A percentile compares a stretch with the other conserved stretches of the same genome.
phyloP scores from a whole-genome alignment of 495 filamentous ascomycete genomes.

The Penicillium lagena region DNA sequence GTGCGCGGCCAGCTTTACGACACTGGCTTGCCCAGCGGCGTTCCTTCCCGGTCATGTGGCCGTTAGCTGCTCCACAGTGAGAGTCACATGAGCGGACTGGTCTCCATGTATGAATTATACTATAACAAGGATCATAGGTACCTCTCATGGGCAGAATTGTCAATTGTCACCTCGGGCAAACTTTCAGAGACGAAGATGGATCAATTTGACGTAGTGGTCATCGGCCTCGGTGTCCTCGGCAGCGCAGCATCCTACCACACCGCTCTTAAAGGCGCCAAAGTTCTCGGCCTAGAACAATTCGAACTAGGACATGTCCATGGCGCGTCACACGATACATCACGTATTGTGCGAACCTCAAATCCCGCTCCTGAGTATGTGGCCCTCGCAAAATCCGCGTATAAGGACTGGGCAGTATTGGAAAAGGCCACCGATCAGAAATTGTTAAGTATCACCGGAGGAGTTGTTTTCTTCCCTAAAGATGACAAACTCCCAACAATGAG shows the following conservation, averaged over 20 bases:
- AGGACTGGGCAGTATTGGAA: slow-evolving; percentile 11
- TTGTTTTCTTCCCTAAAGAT: not conserved
- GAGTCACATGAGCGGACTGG: too few species aligned
- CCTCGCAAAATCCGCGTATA: slow-evolving; percentile 10
- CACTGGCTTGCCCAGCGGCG: too few species aligned
- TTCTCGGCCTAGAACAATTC: slow-evolving; percentile 11
- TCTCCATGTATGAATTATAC: too few species aligned
- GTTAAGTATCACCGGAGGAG: slow-evolving; percentile 10
- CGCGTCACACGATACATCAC: slow-evolving; percentile 14
- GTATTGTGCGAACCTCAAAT: slow-evolving; percentile 10
- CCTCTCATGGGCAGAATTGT: too few species aligned
- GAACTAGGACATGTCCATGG: slow-evolving; percentile 11
- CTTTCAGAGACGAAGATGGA: not conserved
- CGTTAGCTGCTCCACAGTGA: too few species aligned
- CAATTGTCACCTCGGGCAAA: too few species aligned
- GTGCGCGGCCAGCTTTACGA: too few species aligned
- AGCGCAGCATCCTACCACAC: slow-evolving; percentile 11
- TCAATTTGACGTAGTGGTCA: slow-evolving; percentile 10
- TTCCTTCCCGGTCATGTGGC: too few species aligned
- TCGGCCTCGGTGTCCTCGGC: slow-evolving; percentile 10
- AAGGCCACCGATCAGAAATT: slow-evolving; percentile 7
- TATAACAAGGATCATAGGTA: too few species aligned
- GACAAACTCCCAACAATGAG: too few species aligned
- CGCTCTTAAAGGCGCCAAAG: slow-evolving; percentile 6
- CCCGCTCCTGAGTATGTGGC: slow-evolving; percentile 6